These are phyloP conservation scores for Ophiostoma triangulosporum DNA, from an alignment of 2,329 filamentous ascomycete genomes.

Conservation along the genomic window DNA sequence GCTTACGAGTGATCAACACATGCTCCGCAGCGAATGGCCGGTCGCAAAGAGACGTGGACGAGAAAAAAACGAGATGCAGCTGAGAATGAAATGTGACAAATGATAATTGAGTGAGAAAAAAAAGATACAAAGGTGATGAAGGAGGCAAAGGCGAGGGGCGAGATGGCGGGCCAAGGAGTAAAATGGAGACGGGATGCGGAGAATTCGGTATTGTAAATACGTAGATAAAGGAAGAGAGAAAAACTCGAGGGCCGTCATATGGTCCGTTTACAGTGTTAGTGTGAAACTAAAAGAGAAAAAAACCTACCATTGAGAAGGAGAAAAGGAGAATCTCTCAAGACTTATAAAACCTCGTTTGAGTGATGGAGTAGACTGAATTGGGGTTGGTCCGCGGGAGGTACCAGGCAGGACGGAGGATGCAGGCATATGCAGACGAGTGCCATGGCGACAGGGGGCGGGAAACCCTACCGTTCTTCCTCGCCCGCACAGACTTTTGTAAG, in stretches of 20 bases:
- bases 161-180: not conserved
- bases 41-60: not conserved
- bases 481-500: not conserved
- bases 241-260: not conserved
- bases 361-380: not conserved
- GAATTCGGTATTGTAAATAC: not conserved
- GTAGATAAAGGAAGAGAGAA: not conserved
- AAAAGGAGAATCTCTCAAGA: too few species aligned
- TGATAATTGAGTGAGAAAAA: not conserved
- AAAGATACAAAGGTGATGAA: not conserved
- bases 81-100: not conserved
- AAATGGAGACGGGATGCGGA: not conserved
- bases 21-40: constrained; percentile 3
- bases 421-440: not conserved
- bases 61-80: not conserved
- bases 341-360: too few species aligned
- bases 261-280: not conserved
- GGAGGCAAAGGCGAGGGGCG: too few species aligned
- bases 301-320: not conserved
- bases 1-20: not conserved
- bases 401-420: not conserved
- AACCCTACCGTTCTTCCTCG: too few species aligned
- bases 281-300: not conserved
- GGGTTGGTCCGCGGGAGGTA: not conserved
- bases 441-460: not conserved